These are phyloP conservation scores for Pichia sp. DNA, from an alignment of 1,139 yeast species.

Conservation along the genomic window DNA sequence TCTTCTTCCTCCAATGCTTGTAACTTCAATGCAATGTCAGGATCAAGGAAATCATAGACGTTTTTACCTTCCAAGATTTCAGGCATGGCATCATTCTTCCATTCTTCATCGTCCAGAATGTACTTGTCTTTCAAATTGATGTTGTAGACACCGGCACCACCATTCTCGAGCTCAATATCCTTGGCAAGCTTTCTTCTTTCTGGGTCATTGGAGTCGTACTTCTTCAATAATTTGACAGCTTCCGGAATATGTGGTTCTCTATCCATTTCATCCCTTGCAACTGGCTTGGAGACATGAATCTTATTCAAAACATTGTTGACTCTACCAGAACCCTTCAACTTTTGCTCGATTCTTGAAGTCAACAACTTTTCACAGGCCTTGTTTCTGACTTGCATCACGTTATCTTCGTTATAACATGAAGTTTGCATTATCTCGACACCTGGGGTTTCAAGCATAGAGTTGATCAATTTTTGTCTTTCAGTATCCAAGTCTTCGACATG, in stretches of 20 bases:
- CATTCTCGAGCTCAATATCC: slow-evolving; percentile 89
- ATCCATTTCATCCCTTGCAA: slow-evolving; percentile 77
- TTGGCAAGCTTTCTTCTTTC: slow-evolving; percentile 76
- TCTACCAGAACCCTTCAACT: slow-evolving; percentile 89
- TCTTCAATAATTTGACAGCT: slow-evolving; percentile 51
- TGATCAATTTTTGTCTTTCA: slow-evolving; percentile 68
- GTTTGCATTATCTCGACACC: slow-evolving; percentile 92
- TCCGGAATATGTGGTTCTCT: slow-evolving; percentile 84
- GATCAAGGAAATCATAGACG: slow-evolving; percentile 94
- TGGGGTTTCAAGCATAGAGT: slow-evolving; percentile 56
- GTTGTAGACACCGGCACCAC: slow-evolving; percentile 98
- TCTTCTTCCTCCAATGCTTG: slow-evolving; percentile 97
- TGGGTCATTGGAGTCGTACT: slow-evolving; percentile 78
- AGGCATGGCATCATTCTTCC: slow-evolving; percentile 98
- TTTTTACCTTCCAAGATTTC: slow-evolving; percentile 94
- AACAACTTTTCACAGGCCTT: slow-evolving; percentile 94
- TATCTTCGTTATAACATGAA: slow-evolving; percentile 92
- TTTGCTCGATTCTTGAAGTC: slow-evolving; percentile 94
- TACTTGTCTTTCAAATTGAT: slow-evolving; percentile 89
- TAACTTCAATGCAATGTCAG: slow-evolving; percentile 88
- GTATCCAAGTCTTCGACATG: slow-evolving; percentile 76
- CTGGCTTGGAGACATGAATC: slow-evolving; percentile 91
- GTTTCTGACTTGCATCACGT: slow-evolving; percentile 93
- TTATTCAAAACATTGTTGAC: slow-evolving; percentile 86
- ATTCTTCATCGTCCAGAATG: slow-evolving; percentile 87